Percentiles rank a stretch among this genome's conserved stretches.
Conservation (phyloP, 148 eudicot genomes). For the Amaranthus cruentus region DNA sequence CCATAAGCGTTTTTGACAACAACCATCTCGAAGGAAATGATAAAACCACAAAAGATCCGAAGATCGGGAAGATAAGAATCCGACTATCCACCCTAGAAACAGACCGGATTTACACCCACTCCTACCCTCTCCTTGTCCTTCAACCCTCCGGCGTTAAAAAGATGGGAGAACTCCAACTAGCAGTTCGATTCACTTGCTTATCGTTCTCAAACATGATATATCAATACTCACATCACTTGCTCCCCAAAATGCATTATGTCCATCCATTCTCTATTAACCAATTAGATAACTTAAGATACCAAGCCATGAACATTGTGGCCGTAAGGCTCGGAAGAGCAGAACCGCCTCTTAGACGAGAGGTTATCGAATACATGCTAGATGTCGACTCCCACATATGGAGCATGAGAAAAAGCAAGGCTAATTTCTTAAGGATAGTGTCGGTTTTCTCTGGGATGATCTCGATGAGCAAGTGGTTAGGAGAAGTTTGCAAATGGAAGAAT, state of each 20-base stretch:
- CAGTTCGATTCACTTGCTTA: conserved; percentile 35
- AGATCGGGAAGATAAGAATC: conserved; percentile 35
- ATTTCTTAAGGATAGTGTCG: conserved; percentile 34
- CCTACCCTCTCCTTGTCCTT: conserved; percentile 33
- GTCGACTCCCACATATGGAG: conserved; percentile 40
- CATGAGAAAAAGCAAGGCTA: conserved; percentile 40
- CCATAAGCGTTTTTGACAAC: conserved; percentile 36
- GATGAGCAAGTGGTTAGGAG: conserved; percentile 35
- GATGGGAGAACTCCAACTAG: conserved; percentile 39
- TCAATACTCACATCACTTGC: conserved; percentile 29
- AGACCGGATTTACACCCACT: conserved; percentile 30
- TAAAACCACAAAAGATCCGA: conserved; percentile 26
- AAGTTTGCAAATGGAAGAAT: conserved; percentile 38
- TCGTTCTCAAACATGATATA: conserved; percentile 32
- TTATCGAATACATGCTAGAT: conserved; percentile 37
- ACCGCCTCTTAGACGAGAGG: conserved; percentile 34
- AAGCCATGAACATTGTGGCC: conserved; percentile 35
- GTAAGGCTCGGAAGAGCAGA: conserved; percentile 35
- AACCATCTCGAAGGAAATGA: conserved; percentile 32
- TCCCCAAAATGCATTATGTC: conserved; percentile 35
- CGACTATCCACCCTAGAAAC: conserved; percentile 33
- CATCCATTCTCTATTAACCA: conserved; percentile 37
- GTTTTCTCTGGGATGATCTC: conserved; percentile 30
- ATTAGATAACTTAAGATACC: conserved; percentile 31
- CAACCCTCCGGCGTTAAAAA: conserved; percentile 36